These are phyloP conservation scores for Ajuga reptans DNA, from an alignment of 305 asterid genomes.

Conservation along the genomic window DNA sequence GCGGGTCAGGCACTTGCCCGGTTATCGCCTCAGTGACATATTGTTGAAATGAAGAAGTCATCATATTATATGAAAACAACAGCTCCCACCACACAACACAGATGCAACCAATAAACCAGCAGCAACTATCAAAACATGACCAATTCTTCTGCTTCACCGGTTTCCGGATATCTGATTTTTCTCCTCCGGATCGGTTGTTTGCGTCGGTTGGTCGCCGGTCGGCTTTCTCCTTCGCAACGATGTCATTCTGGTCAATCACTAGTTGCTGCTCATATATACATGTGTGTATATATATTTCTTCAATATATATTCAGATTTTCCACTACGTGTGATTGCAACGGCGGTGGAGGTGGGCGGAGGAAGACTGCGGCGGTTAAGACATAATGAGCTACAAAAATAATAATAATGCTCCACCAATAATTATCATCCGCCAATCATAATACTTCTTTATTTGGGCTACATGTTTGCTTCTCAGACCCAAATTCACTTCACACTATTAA, in stretches of 20 bases:
- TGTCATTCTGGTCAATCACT: constrained; percentile 27
- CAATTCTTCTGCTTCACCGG: constrained; percentile 36
- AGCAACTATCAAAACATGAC: constrained; percentile 69
- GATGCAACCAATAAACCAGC: constrained; percentile 72
- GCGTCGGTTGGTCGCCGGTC: constrained; percentile 30
- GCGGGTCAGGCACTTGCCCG: constrained; percentile 92
- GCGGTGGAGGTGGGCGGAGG: constrained; percentile 18
- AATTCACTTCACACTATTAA: no score
- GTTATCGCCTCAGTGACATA: constrained; percentile 70
- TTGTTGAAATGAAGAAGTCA: constrained; percentile 88
- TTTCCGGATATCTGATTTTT: constrained; percentile 22
- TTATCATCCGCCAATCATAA: no score
- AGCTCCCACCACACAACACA: constrained; percentile 75
- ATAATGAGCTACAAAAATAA: no score
- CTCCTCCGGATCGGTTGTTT: constrained; percentile 33
- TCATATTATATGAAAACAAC: constrained; percentile 56
- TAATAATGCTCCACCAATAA: no score
- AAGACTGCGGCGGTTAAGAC: background rate
- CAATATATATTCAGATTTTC: background rate
- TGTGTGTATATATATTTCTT: background rate
- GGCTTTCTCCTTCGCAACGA: constrained; percentile 49
- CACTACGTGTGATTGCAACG: background rate
- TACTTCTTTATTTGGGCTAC: no score
- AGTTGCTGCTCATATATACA: constrained; percentile 8
- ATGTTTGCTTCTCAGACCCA: no score